Percentiles rank a stretch among this genome's conserved stretches.
phyloP scores from a whole-genome alignment of 2,329 filamentous ascomycete genomes.

The Corniculantispora saksenae region DNA sequence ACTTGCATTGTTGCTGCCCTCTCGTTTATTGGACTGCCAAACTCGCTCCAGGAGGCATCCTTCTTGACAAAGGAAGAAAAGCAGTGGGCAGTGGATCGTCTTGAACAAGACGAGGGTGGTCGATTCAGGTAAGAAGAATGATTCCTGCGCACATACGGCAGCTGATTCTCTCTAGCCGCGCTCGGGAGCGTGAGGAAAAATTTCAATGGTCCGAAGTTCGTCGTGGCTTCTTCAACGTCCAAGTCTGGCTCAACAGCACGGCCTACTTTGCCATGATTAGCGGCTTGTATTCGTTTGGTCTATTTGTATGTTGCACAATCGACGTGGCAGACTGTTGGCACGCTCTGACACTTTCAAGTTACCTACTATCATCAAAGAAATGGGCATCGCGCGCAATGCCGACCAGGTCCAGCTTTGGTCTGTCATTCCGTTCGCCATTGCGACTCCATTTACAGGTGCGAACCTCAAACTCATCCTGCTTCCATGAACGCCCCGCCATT shows the following conservation, averaged over 20 bases:
- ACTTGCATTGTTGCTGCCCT: constrained; percentile 55
- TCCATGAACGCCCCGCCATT: too few relatives aligned
- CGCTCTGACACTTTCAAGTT: constrained; percentile 39
- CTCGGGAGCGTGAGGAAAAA: constrained; percentile 41
- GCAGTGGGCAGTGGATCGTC: constrained; percentile 46
- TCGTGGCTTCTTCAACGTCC: constrained; percentile 60
- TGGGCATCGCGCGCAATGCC: constrained; percentile 53
- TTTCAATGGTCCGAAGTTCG: constrained; percentile 64
- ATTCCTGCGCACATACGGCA: too few relatives aligned
- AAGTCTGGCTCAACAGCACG: constrained; percentile 63
- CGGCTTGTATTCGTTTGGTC: constrained; percentile 62
- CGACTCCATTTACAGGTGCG: constrained; percentile 54
- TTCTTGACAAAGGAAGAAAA: constrained; percentile 57
- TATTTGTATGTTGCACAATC: constrained; percentile 51
- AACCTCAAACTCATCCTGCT: background rate
- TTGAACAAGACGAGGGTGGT: constrained; percentile 40
- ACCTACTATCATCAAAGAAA: constrained; percentile 63
- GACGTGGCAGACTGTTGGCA: background rate
- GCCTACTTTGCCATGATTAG: constrained; percentile 62
- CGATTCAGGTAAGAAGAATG: constrained; percentile 32
- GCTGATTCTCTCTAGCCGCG: constrained; percentile 20
- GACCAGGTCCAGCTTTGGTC: constrained; percentile 64
- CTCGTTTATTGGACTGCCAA: constrained; percentile 57
- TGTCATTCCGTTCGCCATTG: constrained; percentile 64
- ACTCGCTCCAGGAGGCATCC: constrained; percentile 52